Evolutionary conservation across 31 red algal species (phyloP).

Genomic region (Porphyra umbilicalis): DNA sequence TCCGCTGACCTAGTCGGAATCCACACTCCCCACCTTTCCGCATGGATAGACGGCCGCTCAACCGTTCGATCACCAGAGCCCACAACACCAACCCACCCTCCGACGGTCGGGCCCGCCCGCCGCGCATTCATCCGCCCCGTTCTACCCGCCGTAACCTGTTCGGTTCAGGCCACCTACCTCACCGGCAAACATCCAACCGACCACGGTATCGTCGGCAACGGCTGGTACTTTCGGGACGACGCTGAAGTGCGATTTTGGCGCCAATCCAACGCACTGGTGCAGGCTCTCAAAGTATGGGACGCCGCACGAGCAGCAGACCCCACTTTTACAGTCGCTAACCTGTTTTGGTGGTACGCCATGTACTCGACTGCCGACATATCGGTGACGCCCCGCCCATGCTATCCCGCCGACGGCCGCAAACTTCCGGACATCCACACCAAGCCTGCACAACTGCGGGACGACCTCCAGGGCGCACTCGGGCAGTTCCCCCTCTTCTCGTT

Average conservation of each 20-base stretch:
- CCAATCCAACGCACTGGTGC: slow-evolving; percentile 48
- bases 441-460: slow-evolving; percentile 30
- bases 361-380: slow-evolving; percentile 47
- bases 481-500: slow-evolving; percentile 73
- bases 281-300: slow-evolving; percentile 52
- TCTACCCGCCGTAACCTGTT: slow-evolving; percentile 57
- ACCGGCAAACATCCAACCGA: slow-evolving; percentile 29
- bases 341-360: slow-evolving; percentile 84
- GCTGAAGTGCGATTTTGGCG: slow-evolving; percentile 48
- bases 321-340: slow-evolving; percentile 49
- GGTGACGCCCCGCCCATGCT: slow-evolving; percentile 47
- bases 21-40: slow-evolving; percentile 34
- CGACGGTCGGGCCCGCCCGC: neutral
- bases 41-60: slow-evolving; percentile 6
- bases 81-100: neutral
- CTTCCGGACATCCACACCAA: slow-evolving; percentile 49
- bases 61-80: too few species aligned
- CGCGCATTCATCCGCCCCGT: slow-evolving; percentile 16
- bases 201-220: slow-evolving; percentile 66
- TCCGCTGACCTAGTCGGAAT: slow-evolving; percentile 28
- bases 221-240: slow-evolving; percentile 65
- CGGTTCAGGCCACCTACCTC: slow-evolving; percentile 47
- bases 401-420: slow-evolving; percentile 67
- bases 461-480: slow-evolving; percentile 29
- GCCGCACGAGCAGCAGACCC: slow-evolving; percentile 21